Percentiles rank a stretch among this genome's conserved stretches.
Conservation (phyloP, 768 basidiomycete genomes). For the Punctularia strigosozonata region DNA sequence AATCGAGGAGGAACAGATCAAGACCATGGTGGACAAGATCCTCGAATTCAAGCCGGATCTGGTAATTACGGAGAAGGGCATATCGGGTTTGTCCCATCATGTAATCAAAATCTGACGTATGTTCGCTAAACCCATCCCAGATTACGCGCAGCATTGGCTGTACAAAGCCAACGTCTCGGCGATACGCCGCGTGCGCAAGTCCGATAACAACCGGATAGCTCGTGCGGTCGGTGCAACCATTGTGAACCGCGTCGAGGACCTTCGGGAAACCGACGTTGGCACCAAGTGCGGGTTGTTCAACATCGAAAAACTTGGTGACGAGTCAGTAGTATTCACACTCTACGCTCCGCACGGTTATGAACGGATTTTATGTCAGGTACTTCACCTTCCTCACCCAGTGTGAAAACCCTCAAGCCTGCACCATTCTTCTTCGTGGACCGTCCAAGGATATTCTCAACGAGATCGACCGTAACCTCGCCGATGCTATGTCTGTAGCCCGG, state of each 20-base stretch:
- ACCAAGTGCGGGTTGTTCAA: conserved; percentile 93
- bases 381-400: conserved; percentile 97
- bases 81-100: conserved; percentile 61
- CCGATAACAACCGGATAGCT: conserved; percentile 97
- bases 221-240: conserved; percentile 93
- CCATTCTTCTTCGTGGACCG: conserved; percentile 92
- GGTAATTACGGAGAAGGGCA: conserved; percentile 94
- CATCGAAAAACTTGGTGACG: conserved; percentile 95
- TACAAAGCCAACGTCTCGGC: conserved; percentile 84
- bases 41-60: conserved; percentile 92
- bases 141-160: conserved; percentile 88
- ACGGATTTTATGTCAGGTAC: too few relatives aligned
- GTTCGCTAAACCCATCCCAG: conserved; percentile 24
- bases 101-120: neutral
- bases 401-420: conserved; percentile 86
- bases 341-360: neutral
- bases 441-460: conserved; percentile 98
- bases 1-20: conserved; percentile 96
- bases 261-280: conserved; percentile 86
- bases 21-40: conserved; percentile 71
- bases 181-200: conserved; percentile 94
- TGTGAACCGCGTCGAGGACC: conserved; percentile 91
- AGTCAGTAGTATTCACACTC: conserved; percentile 29
- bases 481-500: conserved; percentile 94
- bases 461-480: conserved; percentile 93